Base-by-base conservation (phyloP, 495 filamentous ascomycete species). In the Tuber umbilicatum region DNA sequence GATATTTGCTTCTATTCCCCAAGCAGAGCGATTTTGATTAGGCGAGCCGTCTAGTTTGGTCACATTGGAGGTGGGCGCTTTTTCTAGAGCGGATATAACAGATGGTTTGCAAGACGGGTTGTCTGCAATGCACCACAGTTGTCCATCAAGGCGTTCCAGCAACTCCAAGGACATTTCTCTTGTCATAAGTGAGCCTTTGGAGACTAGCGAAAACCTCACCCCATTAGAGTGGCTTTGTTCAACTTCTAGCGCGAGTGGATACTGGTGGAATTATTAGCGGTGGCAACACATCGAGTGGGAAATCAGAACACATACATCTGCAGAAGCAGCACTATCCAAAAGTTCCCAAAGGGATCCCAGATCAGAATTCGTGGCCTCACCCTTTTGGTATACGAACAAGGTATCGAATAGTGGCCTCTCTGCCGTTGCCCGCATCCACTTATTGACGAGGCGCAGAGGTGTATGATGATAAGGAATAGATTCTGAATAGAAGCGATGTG, bases 301-400 rank as follows among this genome's bases (percentile, higher is more conserved):
- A 4, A 23, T 27, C 23, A 38, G 38, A 71, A 42, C 81, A 73
- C 86, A 84, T 73, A 84, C 84, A 78, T 92, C 90, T 23, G 89
- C 85, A 16, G 82, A 81, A 5, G 80, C 83, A 12, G 83, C 82
- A 0, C 85, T 85, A 31, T 89, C 86, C 12, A 89, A 42, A 16
- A 86, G 80, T 1, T 81, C 84, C 90, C 92, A 93, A 2, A 91
- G 78, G 19, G n/a, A 77, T 7, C 72, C 74, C 50, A 77, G 75
- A 9, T 81, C 81, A n/a, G 67, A 2, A 67, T 78, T 72, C 41
- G 77, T 73, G 42, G 35, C 7, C 38, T 55, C 76, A 42, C 83
- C 82, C 81, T 89, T 88, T 79, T 96, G 91, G 78, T 96, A 97
- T 0, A 94, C 91, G 79, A 97, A 97, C 7, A 98, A 85, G 0